Conservation (phyloP, 2,329 filamentous ascomycete genomes). For the Chaetothyriales sp. region DNA sequence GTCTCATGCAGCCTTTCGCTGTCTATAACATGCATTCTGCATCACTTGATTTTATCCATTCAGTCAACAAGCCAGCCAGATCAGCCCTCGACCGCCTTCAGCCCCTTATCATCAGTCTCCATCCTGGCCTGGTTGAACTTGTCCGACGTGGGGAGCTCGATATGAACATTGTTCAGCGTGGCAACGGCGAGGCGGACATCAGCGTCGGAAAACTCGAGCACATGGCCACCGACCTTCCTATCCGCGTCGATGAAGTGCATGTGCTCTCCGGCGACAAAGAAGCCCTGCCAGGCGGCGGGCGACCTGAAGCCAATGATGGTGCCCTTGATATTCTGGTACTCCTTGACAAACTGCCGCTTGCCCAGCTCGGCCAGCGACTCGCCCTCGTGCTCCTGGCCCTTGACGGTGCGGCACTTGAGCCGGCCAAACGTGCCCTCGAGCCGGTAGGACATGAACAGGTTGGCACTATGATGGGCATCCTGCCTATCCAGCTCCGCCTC, state of each 20-base stretch:
- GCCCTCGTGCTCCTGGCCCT: slow-evolving; percentile 19
- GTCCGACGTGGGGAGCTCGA: slow-evolving; percentile 26
- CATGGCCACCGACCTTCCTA: slow-evolving; percentile 26
- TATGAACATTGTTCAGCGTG: slow-evolving; percentile 24
- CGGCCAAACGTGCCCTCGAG: slow-evolving; percentile 17
- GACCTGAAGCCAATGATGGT: slow-evolving; percentile 31
- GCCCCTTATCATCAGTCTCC: slow-evolving; percentile 22
- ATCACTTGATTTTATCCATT: not conserved
- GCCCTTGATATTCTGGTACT: slow-evolving; percentile 24
- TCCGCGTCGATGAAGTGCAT: slow-evolving; percentile 28
- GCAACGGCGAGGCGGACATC: slow-evolving; percentile 24
- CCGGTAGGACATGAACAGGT: slow-evolving; percentile 20
- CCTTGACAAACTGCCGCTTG: slow-evolving; percentile 26
- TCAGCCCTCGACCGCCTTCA: slow-evolving; percentile 25
- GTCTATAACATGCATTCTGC: too few relatives aligned
- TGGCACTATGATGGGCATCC: slow-evolving; percentile 12
- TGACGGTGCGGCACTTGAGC: slow-evolving; percentile 19
- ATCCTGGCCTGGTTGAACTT: slow-evolving; percentile 25
- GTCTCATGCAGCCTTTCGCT: not conserved
- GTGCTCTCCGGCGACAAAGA: slow-evolving; percentile 29
- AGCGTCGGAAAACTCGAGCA: slow-evolving; percentile 24
- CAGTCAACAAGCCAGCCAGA: too few relatives aligned
- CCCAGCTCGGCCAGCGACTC: slow-evolving; percentile 23
- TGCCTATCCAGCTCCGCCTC: slow-evolving; percentile 13
- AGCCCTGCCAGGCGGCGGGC: slow-evolving; percentile 26